A percentile compares a stretch with the other conserved stretches of the same genome.
These are phyloP conservation scores for Cryptosporidium canis DNA, from an alignment of 169 alveolate species.

Conservation along the genomic window DNA sequence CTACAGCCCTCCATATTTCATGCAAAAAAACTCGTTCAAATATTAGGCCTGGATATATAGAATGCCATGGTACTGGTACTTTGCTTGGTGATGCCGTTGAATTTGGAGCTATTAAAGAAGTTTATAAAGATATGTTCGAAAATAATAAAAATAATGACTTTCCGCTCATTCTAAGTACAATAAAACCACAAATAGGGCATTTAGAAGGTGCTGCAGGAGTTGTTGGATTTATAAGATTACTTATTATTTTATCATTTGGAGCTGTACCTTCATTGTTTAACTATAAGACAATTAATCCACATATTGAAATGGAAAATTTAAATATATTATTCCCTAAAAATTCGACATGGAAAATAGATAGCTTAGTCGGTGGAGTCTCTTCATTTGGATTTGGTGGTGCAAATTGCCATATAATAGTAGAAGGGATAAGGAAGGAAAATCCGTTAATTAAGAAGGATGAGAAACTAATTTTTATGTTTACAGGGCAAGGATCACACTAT, in stretches of 20 bases:
- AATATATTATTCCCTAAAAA: conserved; percentile 39
- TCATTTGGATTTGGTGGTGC: conserved; percentile 82
- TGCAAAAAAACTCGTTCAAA: background rate
- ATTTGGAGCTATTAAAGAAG: conserved; percentile 77
- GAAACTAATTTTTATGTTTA: conserved; percentile 75
- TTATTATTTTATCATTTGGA: conserved; percentile 24
- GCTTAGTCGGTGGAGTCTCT: conserved; percentile 72
- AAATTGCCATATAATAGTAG: conserved; percentile 77
- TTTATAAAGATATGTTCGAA: conserved; percentile 40
- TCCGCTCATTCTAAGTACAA: conserved; percentile 76
- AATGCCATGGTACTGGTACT: conserved; percentile 82
- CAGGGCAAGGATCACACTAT: conserved; percentile 79
- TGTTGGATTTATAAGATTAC: conserved; percentile 69
- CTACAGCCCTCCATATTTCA: conserved; percentile 71
- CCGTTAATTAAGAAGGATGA: conserved; percentile 1
- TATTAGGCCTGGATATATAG: conserved; percentile 71
- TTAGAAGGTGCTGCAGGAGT: conserved; percentile 79
- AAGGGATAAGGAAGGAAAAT: conserved; percentile 14
- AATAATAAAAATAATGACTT: background rate
- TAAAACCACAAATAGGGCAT: conserved; percentile 76
- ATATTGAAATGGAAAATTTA: conserved; percentile 50
- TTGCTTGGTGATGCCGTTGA: conserved; percentile 81
- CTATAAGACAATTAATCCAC: conserved; percentile 71
- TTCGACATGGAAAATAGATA: conserved; percentile 24
- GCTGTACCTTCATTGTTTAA: conserved; percentile 73